Base-by-base conservation (phyloP, 805 yeast species). In the Nakazawaea siamensis region DNA sequence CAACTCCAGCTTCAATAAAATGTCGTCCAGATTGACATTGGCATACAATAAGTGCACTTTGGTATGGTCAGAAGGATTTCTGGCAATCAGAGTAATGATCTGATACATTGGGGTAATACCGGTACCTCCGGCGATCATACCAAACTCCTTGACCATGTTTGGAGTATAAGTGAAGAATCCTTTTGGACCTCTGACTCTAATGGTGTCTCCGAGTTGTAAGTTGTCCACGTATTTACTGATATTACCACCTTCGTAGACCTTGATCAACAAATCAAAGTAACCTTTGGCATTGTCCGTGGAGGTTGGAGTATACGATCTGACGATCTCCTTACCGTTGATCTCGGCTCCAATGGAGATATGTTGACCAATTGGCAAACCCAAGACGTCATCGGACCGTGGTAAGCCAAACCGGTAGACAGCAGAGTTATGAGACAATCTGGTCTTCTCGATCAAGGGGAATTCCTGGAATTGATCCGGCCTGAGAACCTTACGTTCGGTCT, bases 21-120 rank as follows among this genome's bases (percentile, higher is more conserved):
- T 85, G 59, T 88, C 97, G 36, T 73, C 77, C 46, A 73, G 83
- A 23, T 76, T 66, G 34, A 80, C 86, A 50, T 83, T 85, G 49
- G 95, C 97, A 54, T 81, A 90, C 27, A 88, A 55, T 47, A 88
- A 67, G 35, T 71, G 64, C 43, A 86, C 75, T 50, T 76, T 71
- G 40, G 97, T 88, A 32, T 66, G 69, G 60, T 90, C 97, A 13
- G 68, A 62, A 17, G 94, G 90, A 54, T 88, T 76, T 38, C 66
- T 62, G 48, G 77, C 76, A 45, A 88, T 79, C 11, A 94, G 83
- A 47, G 83, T 81, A 46, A 88, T 76, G 46, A 87, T 79, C 65
- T 87, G 96, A 60, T 76, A 85, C 96, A 87, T 87, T 55, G 96
- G 96, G 6, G 96, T 81, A 50, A 87, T 81, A 56, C 97, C 97